These are phyloP conservation scores for Saccharomycopsis sp. DNA, from an alignment of 805 yeast genomes.

Conservation along the genomic window DNA sequence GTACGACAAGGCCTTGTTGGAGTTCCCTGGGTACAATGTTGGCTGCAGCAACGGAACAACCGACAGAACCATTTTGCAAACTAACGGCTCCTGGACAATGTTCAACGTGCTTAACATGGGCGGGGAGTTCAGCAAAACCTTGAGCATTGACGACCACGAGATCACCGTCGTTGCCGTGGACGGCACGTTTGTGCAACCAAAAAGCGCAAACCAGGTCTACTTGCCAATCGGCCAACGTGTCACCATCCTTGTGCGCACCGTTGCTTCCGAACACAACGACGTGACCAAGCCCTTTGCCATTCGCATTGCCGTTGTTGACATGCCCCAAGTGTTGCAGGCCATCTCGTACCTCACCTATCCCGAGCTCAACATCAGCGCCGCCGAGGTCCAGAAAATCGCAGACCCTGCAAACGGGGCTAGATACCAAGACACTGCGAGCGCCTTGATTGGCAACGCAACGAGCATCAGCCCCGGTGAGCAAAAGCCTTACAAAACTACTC, in stretches of 20 bases:
- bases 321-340: slow-evolving; percentile 27
- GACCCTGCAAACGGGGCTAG: slow-evolving; percentile 22
- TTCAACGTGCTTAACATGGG: slow-evolving; percentile 29
- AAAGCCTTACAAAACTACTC: not conserved
- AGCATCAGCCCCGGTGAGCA: not conserved
- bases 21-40: slow-evolving; percentile 20
- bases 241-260: slow-evolving; percentile 27
- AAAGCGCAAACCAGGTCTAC: slow-evolving; percentile 24
- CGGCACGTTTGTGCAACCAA: slow-evolving; percentile 28
- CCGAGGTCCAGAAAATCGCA: slow-evolving; percentile 1
- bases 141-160: slow-evolving; percentile 30
- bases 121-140: slow-evolving; percentile 29
- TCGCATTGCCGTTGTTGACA: slow-evolving; percentile 25
- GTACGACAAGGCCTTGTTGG: slow-evolving; percentile 9
- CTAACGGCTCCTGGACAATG: slow-evolving; percentile 26
- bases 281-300: slow-evolving; percentile 24
- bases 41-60: slow-evolving; percentile 24
- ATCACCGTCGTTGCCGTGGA: slow-evolving; percentile 29
- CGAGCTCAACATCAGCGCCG: not conserved
- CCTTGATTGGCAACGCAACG: slow-evolving; percentile 10
- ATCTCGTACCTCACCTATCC: slow-evolving; percentile 24
- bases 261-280: slow-evolving; percentile 22
- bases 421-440: slow-evolving; percentile 24
- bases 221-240: slow-evolving; percentile 30
- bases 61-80: slow-evolving; percentile 23